Evolutionary conservation across 257 asterid species (phyloP).

Genomic region (Solanum sitiens): DNA sequence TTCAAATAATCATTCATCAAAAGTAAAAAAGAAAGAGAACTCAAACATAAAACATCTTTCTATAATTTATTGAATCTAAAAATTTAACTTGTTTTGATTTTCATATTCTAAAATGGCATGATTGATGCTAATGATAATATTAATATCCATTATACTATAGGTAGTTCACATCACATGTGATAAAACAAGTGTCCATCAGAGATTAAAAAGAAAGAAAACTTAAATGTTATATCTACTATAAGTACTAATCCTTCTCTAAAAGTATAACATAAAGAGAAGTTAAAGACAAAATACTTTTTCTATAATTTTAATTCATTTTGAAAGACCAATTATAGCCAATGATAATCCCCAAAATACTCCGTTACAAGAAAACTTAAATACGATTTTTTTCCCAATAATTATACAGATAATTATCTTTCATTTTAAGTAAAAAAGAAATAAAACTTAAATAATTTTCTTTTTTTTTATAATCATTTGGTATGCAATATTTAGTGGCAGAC

Average conservation of each 20-base stretch:
- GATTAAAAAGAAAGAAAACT: neutral
- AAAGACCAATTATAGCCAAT: neutral
- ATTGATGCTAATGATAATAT: neutral
- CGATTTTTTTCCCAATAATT: neutral
- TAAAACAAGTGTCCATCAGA: neutral
- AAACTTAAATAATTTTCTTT: neutral
- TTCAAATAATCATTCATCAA: neutral
- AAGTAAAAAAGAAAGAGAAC: neutral
- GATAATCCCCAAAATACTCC: neutral
- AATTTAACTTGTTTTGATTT: neutral
- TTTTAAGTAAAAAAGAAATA: neutral
- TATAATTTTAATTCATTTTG: neutral
- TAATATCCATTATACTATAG: neutral
- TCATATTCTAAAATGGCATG: neutral
- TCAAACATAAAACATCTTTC: neutral
- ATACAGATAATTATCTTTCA: neutral
- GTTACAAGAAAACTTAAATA: neutral
- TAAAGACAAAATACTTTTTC: neutral
- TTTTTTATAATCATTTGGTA: neutral
- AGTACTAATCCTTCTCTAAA: neutral
- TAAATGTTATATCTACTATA: no score
- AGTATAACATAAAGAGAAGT: neutral
- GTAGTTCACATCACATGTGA: neutral
- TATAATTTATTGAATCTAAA: neutral
- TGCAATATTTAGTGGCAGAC: neutral